A percentile compares a stretch with the other conserved stretches of the same genome.
Evolutionary conservation across 306 rosid genomes (phyloP).

Genomic region (Pachyrhizus erosus): DNA sequence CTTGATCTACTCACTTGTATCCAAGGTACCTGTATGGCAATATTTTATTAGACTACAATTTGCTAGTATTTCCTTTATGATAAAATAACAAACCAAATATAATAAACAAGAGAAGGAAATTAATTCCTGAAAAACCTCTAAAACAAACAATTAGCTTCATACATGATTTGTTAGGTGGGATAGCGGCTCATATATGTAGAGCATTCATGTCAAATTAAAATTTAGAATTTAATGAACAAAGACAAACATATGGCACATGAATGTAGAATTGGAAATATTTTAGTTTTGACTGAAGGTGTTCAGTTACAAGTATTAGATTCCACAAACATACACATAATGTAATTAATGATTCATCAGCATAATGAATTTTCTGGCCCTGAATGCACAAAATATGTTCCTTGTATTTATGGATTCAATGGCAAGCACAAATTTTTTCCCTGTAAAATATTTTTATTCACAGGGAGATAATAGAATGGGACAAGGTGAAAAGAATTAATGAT

Average conservation of each 20-base stretch:
- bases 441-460: background rate
- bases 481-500: background rate
- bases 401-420: background rate
- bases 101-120: conserved; percentile 16
- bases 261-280: conserved; percentile 11
- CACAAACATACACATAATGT: conserved; percentile 1
- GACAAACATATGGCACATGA: background rate
- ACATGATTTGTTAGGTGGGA: background rate
- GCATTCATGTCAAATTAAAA: conserved; percentile 9
- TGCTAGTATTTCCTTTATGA: conserved; percentile 20
- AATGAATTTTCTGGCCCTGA: conserved; percentile 6
- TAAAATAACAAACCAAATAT: background rate
- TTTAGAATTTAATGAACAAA: background rate
- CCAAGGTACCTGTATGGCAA: conserved; percentile 88
- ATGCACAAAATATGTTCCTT: background rate
- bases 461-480: background rate
- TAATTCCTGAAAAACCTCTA: conserved; percentile 1
- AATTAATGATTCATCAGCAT: background rate
- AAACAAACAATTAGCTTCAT: background rate
- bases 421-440: conserved; percentile 3
- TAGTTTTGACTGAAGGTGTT: background rate
- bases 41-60: conserved; percentile 33
- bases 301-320: background rate
- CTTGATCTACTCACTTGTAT: conserved; percentile 93
- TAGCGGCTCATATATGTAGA: background rate